Conservation (phyloP, 1,139 yeast species). For the Candida tunisiensis region DNA sequence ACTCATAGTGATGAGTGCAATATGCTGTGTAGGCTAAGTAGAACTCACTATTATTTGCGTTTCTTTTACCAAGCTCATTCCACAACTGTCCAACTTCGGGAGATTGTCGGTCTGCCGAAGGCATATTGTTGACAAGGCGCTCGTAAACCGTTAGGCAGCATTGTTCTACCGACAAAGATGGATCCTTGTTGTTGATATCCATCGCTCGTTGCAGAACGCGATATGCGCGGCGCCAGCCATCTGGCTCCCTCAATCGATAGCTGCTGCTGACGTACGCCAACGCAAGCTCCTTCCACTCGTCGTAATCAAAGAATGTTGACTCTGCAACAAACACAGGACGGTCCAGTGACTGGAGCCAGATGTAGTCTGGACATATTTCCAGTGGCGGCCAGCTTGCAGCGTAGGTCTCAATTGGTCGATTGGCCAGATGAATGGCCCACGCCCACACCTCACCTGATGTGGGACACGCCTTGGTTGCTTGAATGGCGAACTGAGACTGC, state of each 20-base stretch:
- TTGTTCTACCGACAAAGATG: too few relatives aligned
- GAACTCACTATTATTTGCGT: too few relatives aligned
- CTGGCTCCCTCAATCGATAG: neutral
- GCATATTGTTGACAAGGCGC: too few relatives aligned
- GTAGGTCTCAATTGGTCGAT: neutral
- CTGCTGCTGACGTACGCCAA: neutral
- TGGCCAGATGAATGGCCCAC: slow-evolving; percentile 17
- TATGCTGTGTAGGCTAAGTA: too few relatives aligned
- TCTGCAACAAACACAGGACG: neutral
- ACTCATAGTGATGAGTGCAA: too few relatives aligned
- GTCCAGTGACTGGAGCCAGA: too few relatives aligned
- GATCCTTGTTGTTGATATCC: neutral
- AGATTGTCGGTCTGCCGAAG: too few relatives aligned
- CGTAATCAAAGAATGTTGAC: neutral
- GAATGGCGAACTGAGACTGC: slow-evolving; percentile 6
- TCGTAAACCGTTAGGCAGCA: too few relatives aligned
- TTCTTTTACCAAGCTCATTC: too few relatives aligned
- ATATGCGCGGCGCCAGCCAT: neutral
- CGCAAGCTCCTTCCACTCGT: neutral
- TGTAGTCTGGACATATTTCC: neutral
- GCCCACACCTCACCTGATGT: neutral
- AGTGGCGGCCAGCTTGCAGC: neutral
- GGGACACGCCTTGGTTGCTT: slow-evolving; percentile 2
- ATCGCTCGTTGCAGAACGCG: neutral
- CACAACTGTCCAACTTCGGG: too few relatives aligned